Conservation (phyloP, 2,329 filamentous ascomycete genomes). For the Colletotrichum echinochloae region DNA sequence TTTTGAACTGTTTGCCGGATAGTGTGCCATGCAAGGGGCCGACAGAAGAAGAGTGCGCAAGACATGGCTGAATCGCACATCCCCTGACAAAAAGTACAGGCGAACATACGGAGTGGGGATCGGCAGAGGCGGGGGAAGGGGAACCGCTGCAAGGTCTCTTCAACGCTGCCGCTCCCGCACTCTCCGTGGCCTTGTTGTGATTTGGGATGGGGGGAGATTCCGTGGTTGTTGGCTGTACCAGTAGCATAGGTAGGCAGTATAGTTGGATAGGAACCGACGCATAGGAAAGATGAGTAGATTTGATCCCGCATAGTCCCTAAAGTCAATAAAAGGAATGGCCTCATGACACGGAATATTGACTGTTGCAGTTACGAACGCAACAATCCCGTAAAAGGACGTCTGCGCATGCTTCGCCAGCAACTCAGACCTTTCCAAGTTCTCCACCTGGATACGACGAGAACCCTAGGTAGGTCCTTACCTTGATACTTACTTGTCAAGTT, state of each 20-base stretch:
- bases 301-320: neutral
- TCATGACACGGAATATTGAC: neutral
- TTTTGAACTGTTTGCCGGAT: neutral
- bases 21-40: slow-evolving; percentile 16
- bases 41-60: slow-evolving; percentile 1
- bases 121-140: slow-evolving; percentile 22
- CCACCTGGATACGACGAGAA: neutral
- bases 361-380: neutral
- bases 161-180: slow-evolving; percentile 8
- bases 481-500: slow-evolving; percentile 5
- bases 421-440: neutral
- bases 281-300: neutral
- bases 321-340: neutral
- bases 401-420: neutral
- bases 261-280: too few relatives aligned
- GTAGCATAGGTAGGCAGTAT: neutral
- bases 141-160: slow-evolving; percentile 28
- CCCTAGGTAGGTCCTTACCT: neutral
- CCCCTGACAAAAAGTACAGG: slow-evolving; percentile 22
- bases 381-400: too few relatives aligned
- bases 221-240: slow-evolving; percentile 5
- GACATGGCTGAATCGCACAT: slow-evolving; percentile 28
- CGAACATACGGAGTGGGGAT: slow-evolving; percentile 20
- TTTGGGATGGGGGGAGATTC: slow-evolving; percentile 4
- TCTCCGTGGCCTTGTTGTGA: neutral